Base-by-base conservation (phyloP, 257 asterid species). In the Fraxinus americana region DNA sequence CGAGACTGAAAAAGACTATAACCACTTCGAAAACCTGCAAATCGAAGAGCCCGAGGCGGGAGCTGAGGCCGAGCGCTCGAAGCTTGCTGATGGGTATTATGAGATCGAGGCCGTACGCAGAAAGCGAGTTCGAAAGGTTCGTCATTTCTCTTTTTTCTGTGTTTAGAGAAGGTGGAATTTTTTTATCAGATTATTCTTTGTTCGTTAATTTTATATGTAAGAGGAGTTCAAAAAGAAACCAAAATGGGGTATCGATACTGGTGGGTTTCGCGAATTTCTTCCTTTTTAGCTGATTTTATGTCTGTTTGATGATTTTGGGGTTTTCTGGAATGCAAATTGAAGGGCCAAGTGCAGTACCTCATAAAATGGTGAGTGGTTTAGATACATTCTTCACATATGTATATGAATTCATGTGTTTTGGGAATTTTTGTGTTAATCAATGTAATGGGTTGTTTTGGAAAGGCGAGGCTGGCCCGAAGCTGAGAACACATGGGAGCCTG, bases 401-500 rank as follows among this genome's bases (percentile, higher is more conserved):
- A 63, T 27, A 63, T 10, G 70, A 63, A 63, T 67, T 63, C 75
- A 80, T 61, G 45, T 27, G 63, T 13, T 57, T 72, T 19, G 30
- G 16, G 68, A 25, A 21, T 25, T 41, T 74, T 45, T 19, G 45
- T 79, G 77, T 76, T 76, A 65, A 86, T 86, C 75, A 61, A 67
- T 72, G 57, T 80, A 35, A 70, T 63, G 67, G 54, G 79, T 70
- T 54, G 80, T 70, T 48, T 83, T 79, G 80, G 67, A 67, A 83
- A 94, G 99, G 99, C 92, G 97, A 72, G 98, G 92, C 76, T 94
- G 98, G 98, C 86, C 98, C 5, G 99, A 94, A 87, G 86, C 90
- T 0, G 93, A 82, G 4, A 94, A 94, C 75, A 94, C 99, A 4
- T 94, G 99, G 99, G 99, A 94, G 88, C 99, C 99, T 17, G 73